A percentile compares a stretch with the other conserved stretches of the same genome.
phyloP scores from a whole-genome alignment of 352 stramenopile species.

The Phytophthora citrophthora region DNA sequence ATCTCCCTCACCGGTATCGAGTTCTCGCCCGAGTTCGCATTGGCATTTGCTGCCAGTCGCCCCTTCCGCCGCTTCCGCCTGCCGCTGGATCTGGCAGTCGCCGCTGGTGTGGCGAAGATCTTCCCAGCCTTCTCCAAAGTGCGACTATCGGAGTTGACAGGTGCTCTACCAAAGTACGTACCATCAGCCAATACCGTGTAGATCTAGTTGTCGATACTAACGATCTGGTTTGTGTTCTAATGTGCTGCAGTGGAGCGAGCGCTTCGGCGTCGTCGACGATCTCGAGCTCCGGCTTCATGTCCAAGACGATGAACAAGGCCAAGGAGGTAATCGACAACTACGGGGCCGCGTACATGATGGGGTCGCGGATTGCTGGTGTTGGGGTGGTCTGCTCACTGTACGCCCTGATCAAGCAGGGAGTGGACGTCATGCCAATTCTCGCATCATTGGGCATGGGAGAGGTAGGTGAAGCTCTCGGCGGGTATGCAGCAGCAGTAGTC shows the following conservation, averaged over 20 bases:
- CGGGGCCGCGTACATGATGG: constrained; percentile 90
- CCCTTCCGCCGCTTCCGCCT: constrained; percentile 84
- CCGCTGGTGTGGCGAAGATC: constrained; percentile 68
- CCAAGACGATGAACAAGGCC: constrained; percentile 71
- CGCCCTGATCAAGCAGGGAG: constrained; percentile 78
- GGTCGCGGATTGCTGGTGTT: constrained; percentile 80
- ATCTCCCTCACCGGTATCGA: constrained; percentile 65
- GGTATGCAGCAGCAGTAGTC: constrained; percentile 81
- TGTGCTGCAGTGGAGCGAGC: constrained; percentile 30
- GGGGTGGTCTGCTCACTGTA: constrained; percentile 79
- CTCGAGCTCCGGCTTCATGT: constrained; percentile 45
- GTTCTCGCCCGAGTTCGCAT: constrained; percentile 87
- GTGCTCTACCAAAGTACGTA: constrained; percentile 61
- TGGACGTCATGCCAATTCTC: constrained; percentile 83
- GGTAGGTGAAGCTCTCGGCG: constrained; percentile 70
- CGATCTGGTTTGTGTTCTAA: background rate
- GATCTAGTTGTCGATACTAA: too few species aligned
- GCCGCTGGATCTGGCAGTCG: constrained; percentile 74
- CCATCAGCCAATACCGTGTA: background rate
- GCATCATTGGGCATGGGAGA: constrained; percentile 75
- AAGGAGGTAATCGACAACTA: constrained; percentile 87
- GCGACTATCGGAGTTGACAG: constrained; percentile 68
- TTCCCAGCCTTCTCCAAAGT: constrained; percentile 81
- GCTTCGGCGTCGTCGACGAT: constrained; percentile 11
- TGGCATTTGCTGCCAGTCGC: constrained; percentile 84